Evolutionary conservation across 495 filamentous ascomycete genomes (phyloP).

Genomic region (Halenospora varia): DNA sequence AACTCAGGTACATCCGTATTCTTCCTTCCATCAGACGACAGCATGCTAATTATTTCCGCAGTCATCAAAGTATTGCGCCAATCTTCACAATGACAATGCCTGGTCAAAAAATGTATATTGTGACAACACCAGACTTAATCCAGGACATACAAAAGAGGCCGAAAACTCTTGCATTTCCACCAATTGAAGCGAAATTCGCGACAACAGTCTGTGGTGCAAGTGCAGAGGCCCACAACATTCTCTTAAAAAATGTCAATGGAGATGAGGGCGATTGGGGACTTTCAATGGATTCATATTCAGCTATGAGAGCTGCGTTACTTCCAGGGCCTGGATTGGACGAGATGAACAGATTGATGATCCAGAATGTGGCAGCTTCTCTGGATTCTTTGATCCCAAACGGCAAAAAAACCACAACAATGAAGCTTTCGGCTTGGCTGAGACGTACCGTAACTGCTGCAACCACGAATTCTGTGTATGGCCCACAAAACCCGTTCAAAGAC

Average conservation of each 20-base stretch:
- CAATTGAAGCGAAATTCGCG: constrained; percentile 2
- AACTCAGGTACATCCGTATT: neutral
- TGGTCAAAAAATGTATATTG: constrained; percentile 17
- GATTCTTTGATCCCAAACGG: too few species aligned
- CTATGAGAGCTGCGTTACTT: neutral
- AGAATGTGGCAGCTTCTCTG: neutral
- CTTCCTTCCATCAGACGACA: too few species aligned
- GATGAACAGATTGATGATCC: neutral
- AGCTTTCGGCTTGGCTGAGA: constrained; percentile 28
- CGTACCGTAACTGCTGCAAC: constrained; percentile 24
- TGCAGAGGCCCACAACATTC: neutral
- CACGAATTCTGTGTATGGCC: constrained; percentile 26
- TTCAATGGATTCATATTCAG: constrained; percentile 2
- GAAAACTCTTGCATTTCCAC: constrained; percentile 22
- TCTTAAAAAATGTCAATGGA: constrained; percentile 14
- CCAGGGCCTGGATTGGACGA: neutral
- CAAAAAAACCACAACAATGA: neutral
- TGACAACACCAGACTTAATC: constrained; percentile 22
- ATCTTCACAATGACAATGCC: constrained; percentile 10
- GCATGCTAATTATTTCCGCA: too few species aligned
- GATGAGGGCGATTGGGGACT: constrained; percentile 12
- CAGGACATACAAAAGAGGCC: constrained; percentile 17
- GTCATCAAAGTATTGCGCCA: too few species aligned
- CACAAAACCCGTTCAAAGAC: constrained; percentile 24
- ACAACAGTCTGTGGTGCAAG: neutral